Percentiles rank a stretch among this genome's conserved stretches.
Conservation (phyloP, 805 yeast species). For the Monosporozyma aerobia region DNA sequence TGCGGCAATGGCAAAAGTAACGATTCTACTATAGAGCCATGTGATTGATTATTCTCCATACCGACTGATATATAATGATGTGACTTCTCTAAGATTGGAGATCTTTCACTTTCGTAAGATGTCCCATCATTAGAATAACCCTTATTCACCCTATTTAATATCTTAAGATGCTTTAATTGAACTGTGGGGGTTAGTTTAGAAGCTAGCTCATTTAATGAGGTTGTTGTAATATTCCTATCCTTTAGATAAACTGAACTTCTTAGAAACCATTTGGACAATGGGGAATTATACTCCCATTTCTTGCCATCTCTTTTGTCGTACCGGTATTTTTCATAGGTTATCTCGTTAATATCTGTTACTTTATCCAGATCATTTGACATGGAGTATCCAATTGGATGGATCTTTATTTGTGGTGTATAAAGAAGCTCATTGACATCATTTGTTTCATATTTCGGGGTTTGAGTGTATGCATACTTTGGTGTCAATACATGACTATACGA, state of each 20-base stretch:
- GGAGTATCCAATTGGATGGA: slow-evolving; percentile 12
- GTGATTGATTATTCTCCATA: neutral
- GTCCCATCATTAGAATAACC: slow-evolving; percentile 6
- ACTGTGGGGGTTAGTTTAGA: slow-evolving; percentile 18
- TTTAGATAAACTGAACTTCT: slow-evolving; percentile 23
- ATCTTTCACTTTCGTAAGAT: slow-evolving; percentile 13
- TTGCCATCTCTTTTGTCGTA: neutral
- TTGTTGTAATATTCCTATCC: slow-evolving; percentile 5
- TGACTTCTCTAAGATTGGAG: slow-evolving; percentile 17
- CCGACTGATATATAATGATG: neutral
- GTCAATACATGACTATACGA: slow-evolving; percentile 11
- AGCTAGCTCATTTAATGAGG: slow-evolving; percentile 1
- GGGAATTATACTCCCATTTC: slow-evolving; percentile 29
- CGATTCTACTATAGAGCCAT: neutral
- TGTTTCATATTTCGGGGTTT: neutral
- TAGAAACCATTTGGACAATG: slow-evolving; percentile 28
- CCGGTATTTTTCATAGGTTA: neutral
- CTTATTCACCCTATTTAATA: slow-evolving; percentile 17
- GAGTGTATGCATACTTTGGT: slow-evolving; percentile 10
- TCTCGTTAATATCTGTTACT: neutral
- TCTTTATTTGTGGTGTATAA: slow-evolving; percentile 23
- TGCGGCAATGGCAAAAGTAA: neutral
- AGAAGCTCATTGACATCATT: slow-evolving; percentile 16
- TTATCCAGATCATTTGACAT: neutral
- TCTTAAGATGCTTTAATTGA: slow-evolving; percentile 22